Percentiles rank a stretch among this genome's conserved stretches.
Conservation (phyloP, 2,329 filamentous ascomycete species). For the Aspergillus puulaauensis region DNA sequence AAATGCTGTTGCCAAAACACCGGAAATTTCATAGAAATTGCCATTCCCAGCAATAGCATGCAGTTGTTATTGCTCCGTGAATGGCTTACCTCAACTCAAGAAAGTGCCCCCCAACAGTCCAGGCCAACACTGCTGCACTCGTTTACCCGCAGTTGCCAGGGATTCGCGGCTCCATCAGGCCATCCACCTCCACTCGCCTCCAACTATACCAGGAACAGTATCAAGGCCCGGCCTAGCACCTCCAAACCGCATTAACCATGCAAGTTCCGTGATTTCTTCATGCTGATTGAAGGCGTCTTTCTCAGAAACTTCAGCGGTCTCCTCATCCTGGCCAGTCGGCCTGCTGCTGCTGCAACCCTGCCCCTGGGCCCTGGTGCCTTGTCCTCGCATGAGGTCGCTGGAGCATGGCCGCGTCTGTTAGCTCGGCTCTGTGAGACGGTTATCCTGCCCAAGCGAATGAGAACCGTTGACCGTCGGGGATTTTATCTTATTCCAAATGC, state of each 20-base stretch:
- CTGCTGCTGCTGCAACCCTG: constrained; percentile 9
- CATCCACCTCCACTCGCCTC: not conserved
- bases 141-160: constrained; percentile 5
- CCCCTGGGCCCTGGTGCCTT: constrained; percentile 17
- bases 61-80: constrained; percentile 1
- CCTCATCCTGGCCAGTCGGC: constrained; percentile 1
- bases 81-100: not conserved
- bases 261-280: constrained; percentile 6
- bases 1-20: not conserved
- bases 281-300: not conserved
- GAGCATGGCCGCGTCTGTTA: constrained; percentile 3
- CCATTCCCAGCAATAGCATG: not conserved
- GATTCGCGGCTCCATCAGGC: constrained; percentile 8
- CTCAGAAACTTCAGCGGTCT: constrained; percentile 9
- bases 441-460: not conserved
- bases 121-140: not conserved
- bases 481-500: not conserved
- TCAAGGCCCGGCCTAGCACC: constrained; percentile 7
- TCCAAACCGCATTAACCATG: constrained; percentile 1
- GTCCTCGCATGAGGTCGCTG: not conserved
- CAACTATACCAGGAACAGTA: constrained; percentile 13
- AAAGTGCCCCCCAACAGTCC: not conserved
- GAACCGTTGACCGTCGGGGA: not conserved
- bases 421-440: constrained; percentile 2
- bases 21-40: not conserved